Base-by-base conservation (phyloP, 2,329 filamentous ascomycete genomes). In the Sporothrix dimorphospora region DNA sequence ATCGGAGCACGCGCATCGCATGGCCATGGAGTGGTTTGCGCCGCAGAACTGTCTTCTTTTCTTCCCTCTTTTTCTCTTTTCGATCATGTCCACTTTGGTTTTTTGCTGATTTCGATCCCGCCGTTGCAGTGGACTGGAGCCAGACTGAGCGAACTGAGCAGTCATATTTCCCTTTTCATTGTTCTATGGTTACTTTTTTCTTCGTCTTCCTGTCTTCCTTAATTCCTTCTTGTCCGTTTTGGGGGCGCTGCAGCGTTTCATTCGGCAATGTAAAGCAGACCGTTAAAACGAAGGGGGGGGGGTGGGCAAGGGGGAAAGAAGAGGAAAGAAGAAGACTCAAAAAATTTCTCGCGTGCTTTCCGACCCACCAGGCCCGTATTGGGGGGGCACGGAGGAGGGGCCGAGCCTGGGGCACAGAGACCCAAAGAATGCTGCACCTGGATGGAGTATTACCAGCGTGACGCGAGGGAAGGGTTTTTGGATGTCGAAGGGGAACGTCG, bases 171-270 rank as follows among this genome's bases (percentile, higher is more conserved):
- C 59, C 59, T 27, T 42, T 63, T 45, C 59, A 45, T 27, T 65
- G 59, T 45, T 65, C 38, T 27, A 21, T 45, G n/a, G 38, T 38
- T 38, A 65, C 59, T 27, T 45, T 19, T 65, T 24, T 21, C 2
- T 45, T 14, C 11, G 21, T 24, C n/a, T 40, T 27, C n/a, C 40
- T n/a, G 21, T 16, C 3, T 24, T 40, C 34, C 57, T 42, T 63
- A n/a, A 42, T 59, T 21, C 51, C 47, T 30, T 47, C 55, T 14
- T 59, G 38, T 70, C 53, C 49, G 9, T 34, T 57, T 70, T 70
- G 53, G 68, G 49, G 38, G 16, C 19, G 68, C 21, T 70, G 68
- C 68, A 70, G 68, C 68, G 68, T 70, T 70, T 42, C 68, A 70
- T 70, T 70, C 68, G 68, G 68, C 68, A 70, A 57, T 59, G 68